These are phyloP conservation scores for Inonotus hispidus DNA, from an alignment of 1,284 basidiomycete genomes.

Conservation along the genomic window DNA sequence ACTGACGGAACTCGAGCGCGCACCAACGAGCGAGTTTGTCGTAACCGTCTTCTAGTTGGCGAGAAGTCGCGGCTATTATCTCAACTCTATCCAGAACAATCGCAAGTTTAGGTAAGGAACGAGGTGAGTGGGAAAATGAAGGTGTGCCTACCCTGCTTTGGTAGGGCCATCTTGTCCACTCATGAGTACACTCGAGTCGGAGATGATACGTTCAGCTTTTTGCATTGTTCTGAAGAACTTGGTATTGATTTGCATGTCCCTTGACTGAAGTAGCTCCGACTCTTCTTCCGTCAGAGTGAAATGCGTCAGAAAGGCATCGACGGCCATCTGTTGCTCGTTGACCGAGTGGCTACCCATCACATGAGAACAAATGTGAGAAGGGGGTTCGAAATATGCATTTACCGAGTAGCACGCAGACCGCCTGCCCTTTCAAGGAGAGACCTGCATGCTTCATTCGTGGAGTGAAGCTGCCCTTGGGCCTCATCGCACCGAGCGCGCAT, in stretches of 20 bases:
- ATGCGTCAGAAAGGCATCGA: conserved; percentile 73
- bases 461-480: conserved; percentile 71
- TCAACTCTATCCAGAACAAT: conserved; percentile 53
- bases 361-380: neutral
- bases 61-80: conserved; percentile 80
- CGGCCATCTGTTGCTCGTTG: conserved; percentile 66
- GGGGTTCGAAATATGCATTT: conserved; percentile 20
- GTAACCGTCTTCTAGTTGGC: conserved; percentile 84
- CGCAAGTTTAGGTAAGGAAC: neutral
- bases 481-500: conserved; percentile 83
- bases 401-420: conserved; percentile 79
- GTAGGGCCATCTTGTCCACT: conserved; percentile 80
- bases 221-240: conserved; percentile 85
- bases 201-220: conserved; percentile 76
- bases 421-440: conserved; percentile 85
- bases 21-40: conserved; percentile 87
- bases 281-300: conserved; percentile 83
- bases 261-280: conserved; percentile 65
- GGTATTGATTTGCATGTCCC: conserved; percentile 70
- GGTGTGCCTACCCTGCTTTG: conserved; percentile 64
- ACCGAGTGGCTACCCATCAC: conserved; percentile 52
- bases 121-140: neutral
- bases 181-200: conserved; percentile 83
- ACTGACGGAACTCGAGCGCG: conserved; percentile 80
- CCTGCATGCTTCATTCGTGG: conserved; percentile 76